Percentiles rank a stretch among this genome's conserved stretches.
Evolutionary conservation across 2,329 filamentous ascomycete species (phyloP).

Genomic region (Colletotrichum gigasporum): DNA sequence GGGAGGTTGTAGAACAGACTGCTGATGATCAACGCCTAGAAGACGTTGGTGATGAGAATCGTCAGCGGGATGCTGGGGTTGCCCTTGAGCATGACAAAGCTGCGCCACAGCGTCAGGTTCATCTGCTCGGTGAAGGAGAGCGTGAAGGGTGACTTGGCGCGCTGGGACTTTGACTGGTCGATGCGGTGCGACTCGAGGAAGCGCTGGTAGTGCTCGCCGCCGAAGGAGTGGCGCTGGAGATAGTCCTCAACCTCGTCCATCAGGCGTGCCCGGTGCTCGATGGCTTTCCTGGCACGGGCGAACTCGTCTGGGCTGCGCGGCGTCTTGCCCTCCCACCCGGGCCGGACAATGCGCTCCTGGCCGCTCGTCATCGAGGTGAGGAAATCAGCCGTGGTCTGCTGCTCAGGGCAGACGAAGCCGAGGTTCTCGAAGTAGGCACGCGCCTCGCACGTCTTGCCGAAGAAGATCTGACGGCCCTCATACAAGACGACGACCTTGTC

Average conservation of each 20-base stretch:
- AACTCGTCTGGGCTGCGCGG: constrained; percentile 45
- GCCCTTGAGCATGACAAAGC: constrained; percentile 49
- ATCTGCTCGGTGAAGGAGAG: constrained; percentile 58
- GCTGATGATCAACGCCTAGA: constrained; percentile 61
- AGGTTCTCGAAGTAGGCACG: constrained; percentile 71
- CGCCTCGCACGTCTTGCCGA: constrained; percentile 67
- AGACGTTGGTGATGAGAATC: constrained; percentile 52
- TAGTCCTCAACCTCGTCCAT: constrained; percentile 42
- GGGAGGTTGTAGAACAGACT: constrained; percentile 60
- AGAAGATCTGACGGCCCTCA: constrained; percentile 74
- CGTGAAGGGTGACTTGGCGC: constrained; percentile 57
- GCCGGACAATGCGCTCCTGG: constrained; percentile 37
- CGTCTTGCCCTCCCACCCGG: constrained; percentile 38
- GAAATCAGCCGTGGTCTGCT: constrained; percentile 78
- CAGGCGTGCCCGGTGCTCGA: constrained; percentile 38
- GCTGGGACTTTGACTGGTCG: constrained; percentile 43
- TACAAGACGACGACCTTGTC: constrained; percentile 75
- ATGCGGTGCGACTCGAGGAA: constrained; percentile 19
- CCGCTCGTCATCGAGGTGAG: constrained; percentile 66
- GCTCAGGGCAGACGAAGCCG: constrained; percentile 66
- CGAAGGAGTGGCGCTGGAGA: constrained; percentile 11
- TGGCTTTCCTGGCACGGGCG: constrained; percentile 37
- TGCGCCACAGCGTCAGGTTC: constrained; percentile 50
- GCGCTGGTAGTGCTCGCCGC: constrained; percentile 16
- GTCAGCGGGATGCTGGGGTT: constrained; percentile 50